Evolutionary conservation across 768 basidiomycete species (phyloP), one percentile per base, ranked within the genome.

Genomic region (Kwoniella bestiolae): DNA sequence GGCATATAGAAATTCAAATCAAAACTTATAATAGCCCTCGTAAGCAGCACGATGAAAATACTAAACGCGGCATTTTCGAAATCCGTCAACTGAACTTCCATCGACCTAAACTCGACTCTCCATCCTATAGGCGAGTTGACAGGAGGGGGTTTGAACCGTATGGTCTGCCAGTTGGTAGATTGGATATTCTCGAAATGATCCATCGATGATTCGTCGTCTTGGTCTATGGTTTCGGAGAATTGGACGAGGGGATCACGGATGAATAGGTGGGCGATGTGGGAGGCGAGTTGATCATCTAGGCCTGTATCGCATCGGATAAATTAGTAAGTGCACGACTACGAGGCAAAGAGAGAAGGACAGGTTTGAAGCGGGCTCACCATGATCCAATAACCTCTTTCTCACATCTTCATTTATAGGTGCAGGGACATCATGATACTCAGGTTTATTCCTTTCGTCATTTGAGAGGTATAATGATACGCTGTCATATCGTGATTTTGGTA

Each of bases 161-260:
- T 84, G 0, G 96, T 97, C 83, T 99, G 96, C 96, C 96, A 99
- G 76, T 99, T 99, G 3, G 96, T 99, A 2, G 96, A 98, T 86
- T 99, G 96, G 26, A 99, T 89, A 76, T 97, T 98, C 91, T 99
- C 96, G 68, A 98, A 98, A 79, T 99, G 96, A 78, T 98, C 96
- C 66, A 86, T 91, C 65, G 92, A 95, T 7, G 83, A 83, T 49
- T 83, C 81, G 79, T 99, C 94, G 77, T 98, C 92, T 81, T 95
- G 94, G 75, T 94, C 85, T 61, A 98, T 88, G 2, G 89, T 92
- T 82, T 99, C 96, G 28, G 90, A 90, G 79, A 97, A 99, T 47
- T 98, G 84, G 16, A 98, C 94, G 52, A 99, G 84, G 26, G 96
- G 96, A 77, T 99, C 96, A 8, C 96, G 91, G 78, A 98, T 98